phyloP scores from a whole-genome alignment of 176 grass and related monocot genomes.

The Phragmites australis region DNA sequence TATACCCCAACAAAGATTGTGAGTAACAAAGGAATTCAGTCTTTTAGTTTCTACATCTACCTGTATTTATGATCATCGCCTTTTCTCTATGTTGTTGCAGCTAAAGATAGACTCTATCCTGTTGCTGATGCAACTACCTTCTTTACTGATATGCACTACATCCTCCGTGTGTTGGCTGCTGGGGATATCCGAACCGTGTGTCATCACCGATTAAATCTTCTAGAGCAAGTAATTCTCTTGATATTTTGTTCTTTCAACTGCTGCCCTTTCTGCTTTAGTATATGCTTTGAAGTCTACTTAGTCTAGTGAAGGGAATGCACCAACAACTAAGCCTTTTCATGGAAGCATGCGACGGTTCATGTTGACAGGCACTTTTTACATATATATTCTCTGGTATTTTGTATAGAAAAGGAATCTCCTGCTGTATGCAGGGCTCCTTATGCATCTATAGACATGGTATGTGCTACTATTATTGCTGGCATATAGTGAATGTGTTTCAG shows the following conservation, averaged over 20 bases:
- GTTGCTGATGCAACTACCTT: constrained; percentile 92
- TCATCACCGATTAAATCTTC: constrained; percentile 82
- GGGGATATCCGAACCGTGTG: constrained; percentile 94
- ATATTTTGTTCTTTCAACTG: neutral
- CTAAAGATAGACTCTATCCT: constrained; percentile 73
- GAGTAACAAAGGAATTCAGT: constrained; percentile 36
- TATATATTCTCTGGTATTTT: neutral
- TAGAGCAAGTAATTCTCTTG: constrained; percentile 73
- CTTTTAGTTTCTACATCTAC: constrained; percentile 17
- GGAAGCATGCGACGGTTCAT: neutral
- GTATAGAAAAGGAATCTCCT: neutral
- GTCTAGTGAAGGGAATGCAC: neutral
- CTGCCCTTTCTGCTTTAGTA: neutral
- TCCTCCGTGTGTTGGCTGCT: constrained; percentile 81
- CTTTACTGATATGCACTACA: constrained; percentile 94
- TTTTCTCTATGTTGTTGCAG: constrained; percentile 51
- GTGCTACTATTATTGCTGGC: neutral
- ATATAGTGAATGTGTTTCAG: constrained; percentile 1
- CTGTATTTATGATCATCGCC: constrained; percentile 5
- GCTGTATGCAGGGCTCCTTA: neutral
- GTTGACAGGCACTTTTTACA: neutral
- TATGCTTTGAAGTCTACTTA: neutral
- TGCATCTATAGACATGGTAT: constrained; percentile 1
- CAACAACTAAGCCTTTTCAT: neutral
- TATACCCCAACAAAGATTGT: constrained; percentile 79